These are phyloP conservation scores for Phyllosticta citribraziliensis DNA, from an alignment of 2,329 filamentous ascomycete species.

Conservation along the genomic window DNA sequence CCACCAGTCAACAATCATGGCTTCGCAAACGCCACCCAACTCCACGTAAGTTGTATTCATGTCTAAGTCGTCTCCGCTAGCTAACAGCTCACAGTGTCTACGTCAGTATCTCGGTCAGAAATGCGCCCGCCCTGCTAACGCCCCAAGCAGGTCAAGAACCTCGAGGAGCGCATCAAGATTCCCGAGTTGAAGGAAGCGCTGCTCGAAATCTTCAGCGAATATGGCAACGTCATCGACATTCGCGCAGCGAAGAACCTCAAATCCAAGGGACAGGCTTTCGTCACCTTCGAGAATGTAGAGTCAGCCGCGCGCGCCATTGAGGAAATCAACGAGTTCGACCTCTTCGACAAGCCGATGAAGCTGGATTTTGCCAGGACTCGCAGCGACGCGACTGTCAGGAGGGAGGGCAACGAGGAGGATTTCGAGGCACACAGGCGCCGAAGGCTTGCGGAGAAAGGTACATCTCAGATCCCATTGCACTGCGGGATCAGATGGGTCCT, in stretches of 20 bases:
- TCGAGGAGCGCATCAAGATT: constrained; percentile 85
- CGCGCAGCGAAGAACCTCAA: constrained; percentile 83
- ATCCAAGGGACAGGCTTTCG: constrained; percentile 89
- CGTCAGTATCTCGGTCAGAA: background rate
- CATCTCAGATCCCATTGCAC: constrained; percentile 14
- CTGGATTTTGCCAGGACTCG: constrained; percentile 70
- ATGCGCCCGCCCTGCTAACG: background rate
- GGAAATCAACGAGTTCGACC: constrained; percentile 81
- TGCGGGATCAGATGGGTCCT: constrained; percentile 8
- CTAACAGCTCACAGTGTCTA: constrained; percentile 2
- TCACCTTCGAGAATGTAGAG: constrained; percentile 78
- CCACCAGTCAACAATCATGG: background rate
- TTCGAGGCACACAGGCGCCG: constrained; percentile 79
- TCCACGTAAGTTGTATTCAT: background rate
- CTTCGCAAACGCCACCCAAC: background rate
- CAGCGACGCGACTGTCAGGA: constrained; percentile 79
- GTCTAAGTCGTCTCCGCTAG: too few relatives aligned
- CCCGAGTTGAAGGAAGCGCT: constrained; percentile 66
- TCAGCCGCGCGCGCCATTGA: constrained; percentile 75
- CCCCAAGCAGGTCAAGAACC: constrained; percentile 51
- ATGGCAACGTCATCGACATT: constrained; percentile 75
- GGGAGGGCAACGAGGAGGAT: constrained; percentile 64
- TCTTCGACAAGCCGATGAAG: constrained; percentile 86
- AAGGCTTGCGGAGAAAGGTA: constrained; percentile 83
- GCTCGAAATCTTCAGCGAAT: constrained; percentile 72